Evolutionary conservation across 1,139 yeast genomes (phyloP), one percentile per base, ranked within the genome.

Genomic region (Debaryomyces robertsiae): DNA sequence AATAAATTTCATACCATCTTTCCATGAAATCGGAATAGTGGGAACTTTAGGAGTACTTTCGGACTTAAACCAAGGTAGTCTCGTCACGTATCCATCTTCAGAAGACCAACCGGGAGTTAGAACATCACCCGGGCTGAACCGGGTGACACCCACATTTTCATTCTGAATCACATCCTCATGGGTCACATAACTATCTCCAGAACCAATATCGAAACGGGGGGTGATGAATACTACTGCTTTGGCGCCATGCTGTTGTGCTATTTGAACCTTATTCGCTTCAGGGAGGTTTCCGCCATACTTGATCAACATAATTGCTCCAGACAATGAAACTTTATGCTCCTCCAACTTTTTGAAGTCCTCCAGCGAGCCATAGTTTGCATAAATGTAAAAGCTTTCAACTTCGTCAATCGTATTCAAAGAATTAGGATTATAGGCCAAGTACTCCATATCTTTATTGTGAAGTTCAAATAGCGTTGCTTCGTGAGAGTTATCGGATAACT

Each of bases 81-180:
- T 63, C 9, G 65, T 53, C 3, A 59, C 64, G 45, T 60, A 64
- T 1, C 67, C 69, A 14, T 65, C 69, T n/a, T 68, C 64, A 2
- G 83, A 67, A 0, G 84, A 69, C 84, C 87, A 83, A 0, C 94
- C 95, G 0, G 95, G 95, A 1, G 85, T 76, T 16, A 87, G 61
- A 2, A 88, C 77, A 58, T 89, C 95, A 2, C 98, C 98, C 0
- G 94, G 81, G 43, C 79, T 76, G 44, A 70, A 66, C 43, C 87
- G 81, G 0, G 84, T 70, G 28, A 82, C 68, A 0, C 84, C 95
- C 2, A 85, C 86, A 43, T 86, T 75, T 18, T 75, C 75, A 43
- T 80, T 75, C 55, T 83, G 84, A 19, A 85, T 78, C 0, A 79
- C 69, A 34, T 75, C 80, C 17, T 61, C 67, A 27, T 52, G 50